Evolutionary conservation across 177 flowering plant genomes (phyloP), one percentile per base, ranked within the genome.

Genomic region (Vitis hybrid): DNA sequence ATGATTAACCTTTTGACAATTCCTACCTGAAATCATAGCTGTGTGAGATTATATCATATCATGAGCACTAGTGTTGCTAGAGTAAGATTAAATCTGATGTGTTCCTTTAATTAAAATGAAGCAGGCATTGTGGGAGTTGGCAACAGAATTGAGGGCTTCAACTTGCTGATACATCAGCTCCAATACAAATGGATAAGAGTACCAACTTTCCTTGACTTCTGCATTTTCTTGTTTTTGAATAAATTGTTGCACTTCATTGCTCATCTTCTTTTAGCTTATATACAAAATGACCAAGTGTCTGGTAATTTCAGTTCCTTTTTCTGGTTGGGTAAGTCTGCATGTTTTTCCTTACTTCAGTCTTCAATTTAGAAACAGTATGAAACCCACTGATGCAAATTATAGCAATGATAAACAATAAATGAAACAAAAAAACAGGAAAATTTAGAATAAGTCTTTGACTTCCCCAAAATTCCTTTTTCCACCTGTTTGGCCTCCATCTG

Each of bases 111-210:
- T 66, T 15, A 11, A 50, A 14, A 50, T 73, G 76, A 69, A 71
- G 58, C 73, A 81, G 82, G 76, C 53, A 9, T 33, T 31, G 51
- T 54, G 33, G 38, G 56, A 24, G 61, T 44, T 51, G 70, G 63
- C 59, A 28, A 28, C 3, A 55, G 65, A 38, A 58, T 15, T 33
- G 53, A 64, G 62, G 78, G 61, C 55, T 47, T 57, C 57, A 65
- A 31, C 67, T 22, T 64, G 50, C 65, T 31, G 54, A 31, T 3
- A 15, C 56, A 24, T 71, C 71, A 53, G 58, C 70, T 33, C 19
- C 19, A 62, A 70, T 19, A 67, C 28, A 67, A 38, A 82, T 82
- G 85, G 81, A 80, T 76, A 67, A 82, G 68, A 74, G 83, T 80
- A 81, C 15, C 15, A 54, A 53, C 51, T 50, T 62, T 68, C 51